Percentiles rank a stretch among this genome's conserved stretches.
These are phyloP conservation scores for Pleodorina starrii DNA, from an alignment of 139 green algal species.

Conservation along the genomic window DNA sequence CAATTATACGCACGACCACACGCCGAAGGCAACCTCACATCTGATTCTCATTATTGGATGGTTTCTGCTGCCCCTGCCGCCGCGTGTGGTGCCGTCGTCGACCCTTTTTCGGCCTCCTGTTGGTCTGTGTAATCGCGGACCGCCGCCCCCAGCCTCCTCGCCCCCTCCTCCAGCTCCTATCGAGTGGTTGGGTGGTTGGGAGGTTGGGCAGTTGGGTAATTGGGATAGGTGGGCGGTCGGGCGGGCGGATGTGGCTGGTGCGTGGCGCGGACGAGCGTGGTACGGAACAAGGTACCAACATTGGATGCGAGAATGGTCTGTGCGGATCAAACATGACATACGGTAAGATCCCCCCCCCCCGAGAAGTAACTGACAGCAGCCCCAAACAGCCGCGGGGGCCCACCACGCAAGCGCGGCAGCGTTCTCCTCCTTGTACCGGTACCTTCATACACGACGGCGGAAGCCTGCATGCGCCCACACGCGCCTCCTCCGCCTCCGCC, in stretches of 20 bases:
- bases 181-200: no score
- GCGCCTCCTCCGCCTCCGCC: neutral
- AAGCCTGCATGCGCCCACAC: neutral
- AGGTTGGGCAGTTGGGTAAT: neutral
- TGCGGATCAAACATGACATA: neutral
- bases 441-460: neutral
- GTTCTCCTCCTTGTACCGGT: neutral
- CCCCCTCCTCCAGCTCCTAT: constrained; percentile 50
- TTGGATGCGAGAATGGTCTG: neutral
- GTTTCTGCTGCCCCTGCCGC: neutral
- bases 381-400: no score
- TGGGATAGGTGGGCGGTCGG: no score
- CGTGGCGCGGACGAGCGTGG: neutral
- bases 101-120: no score
- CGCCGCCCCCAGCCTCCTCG: constrained; percentile 44
- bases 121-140: constrained; percentile 37
- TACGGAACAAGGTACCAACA: neutral
- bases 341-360: neutral
- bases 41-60: neutral
- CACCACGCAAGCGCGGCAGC: no score
- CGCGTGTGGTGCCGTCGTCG: neutral
- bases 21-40: neutral
- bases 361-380: neutral
- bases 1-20: neutral
- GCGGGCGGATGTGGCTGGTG: no score